phyloP scores from a whole-genome alignment of 2,329 filamentous ascomycete genomes.

The Colletotrichum liaoningense region DNA sequence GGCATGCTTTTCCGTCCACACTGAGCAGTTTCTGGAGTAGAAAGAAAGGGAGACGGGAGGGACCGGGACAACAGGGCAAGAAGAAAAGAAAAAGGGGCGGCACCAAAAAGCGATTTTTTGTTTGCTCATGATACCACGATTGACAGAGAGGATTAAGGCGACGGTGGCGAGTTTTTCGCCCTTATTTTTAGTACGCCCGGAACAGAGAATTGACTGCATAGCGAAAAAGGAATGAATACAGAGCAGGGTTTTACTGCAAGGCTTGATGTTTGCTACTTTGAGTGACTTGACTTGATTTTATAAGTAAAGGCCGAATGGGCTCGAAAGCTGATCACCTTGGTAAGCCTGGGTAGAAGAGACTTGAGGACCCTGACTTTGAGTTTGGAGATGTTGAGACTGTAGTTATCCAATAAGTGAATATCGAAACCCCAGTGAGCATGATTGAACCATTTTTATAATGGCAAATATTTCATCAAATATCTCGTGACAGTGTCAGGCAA shows the following conservation, averaged over 20 bases:
- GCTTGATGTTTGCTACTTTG: not conserved
- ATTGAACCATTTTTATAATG: too few relatives aligned
- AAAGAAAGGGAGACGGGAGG: not conserved
- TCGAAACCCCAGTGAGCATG: too few relatives aligned
- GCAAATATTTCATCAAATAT: not conserved
- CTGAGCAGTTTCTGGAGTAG: not conserved
- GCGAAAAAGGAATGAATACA: slow-evolving; percentile 4
- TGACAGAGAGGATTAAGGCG: slow-evolving; percentile 10
- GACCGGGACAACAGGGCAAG: not conserved
- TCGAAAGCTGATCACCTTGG: too few relatives aligned
- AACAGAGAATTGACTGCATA: slow-evolving; percentile 1
- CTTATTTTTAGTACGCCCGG: not conserved
- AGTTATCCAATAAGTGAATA: too few relatives aligned
- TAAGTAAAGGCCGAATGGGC: too few relatives aligned
- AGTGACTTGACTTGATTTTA: not conserved
- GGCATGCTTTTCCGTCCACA: not conserved
- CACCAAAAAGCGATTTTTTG: slow-evolving; percentile 33
- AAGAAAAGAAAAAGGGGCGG: slow-evolving; percentile 18
- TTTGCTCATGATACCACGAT: slow-evolving; percentile 35
- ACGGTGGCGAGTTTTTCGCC: not conserved
- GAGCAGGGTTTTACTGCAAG: not conserved
- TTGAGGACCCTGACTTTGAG: too few relatives aligned
- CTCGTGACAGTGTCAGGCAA: not conserved
- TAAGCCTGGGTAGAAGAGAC: too few relatives aligned
- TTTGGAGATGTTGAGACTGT: too few relatives aligned